Percentiles rank a stretch among this genome's conserved stretches.
Evolutionary conservation across 805 yeast genomes (phyloP).

Genomic region (Schizosaccharomyces cryophilus): DNA sequence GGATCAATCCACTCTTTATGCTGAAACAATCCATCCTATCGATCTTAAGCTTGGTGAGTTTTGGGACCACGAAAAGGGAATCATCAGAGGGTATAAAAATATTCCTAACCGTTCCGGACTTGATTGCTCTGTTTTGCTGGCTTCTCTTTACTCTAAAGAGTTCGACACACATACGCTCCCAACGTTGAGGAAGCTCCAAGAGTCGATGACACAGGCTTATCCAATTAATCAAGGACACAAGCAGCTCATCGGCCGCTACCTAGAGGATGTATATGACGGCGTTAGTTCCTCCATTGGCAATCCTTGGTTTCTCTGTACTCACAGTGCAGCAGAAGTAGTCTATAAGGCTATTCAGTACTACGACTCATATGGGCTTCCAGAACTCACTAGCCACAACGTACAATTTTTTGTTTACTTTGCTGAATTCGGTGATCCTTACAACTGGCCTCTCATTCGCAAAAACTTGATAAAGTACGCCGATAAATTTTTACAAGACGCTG

Average conservation of each 20-base stretch:
- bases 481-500: slow-evolving; percentile 7
- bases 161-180: slow-evolving; percentile 8
- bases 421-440: slow-evolving; percentile 3
- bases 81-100: slow-evolving; percentile 35
- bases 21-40: slow-evolving; percentile 5
- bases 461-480: slow-evolving; percentile 4
- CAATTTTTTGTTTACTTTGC: slow-evolving; percentile 4
- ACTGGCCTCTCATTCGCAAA: slow-evolving; percentile 4
- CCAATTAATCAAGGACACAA: slow-evolving; percentile 31
- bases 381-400: neutral
- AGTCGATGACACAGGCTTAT: slow-evolving; percentile 48
- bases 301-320: slow-evolving; percentile 60
- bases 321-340: slow-evolving; percentile 15
- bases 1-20: slow-evolving; percentile 8
- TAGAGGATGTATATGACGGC: slow-evolving; percentile 63
- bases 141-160: slow-evolving; percentile 13
- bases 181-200: slow-evolving; percentile 32
- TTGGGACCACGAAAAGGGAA: slow-evolving; percentile 18
- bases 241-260: slow-evolving; percentile 49
- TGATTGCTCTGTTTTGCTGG: slow-evolving; percentile 52
- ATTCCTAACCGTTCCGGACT: slow-evolving; percentile 46
- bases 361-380: slow-evolving; percentile 6
- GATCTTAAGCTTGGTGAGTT: slow-evolving; percentile 5
- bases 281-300: slow-evolving; percentile 49
- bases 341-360: slow-evolving; percentile 13